Base-by-base conservation (phyloP, 768 basidiomycete genomes). In the Vishniacozyma victoriae region DNA sequence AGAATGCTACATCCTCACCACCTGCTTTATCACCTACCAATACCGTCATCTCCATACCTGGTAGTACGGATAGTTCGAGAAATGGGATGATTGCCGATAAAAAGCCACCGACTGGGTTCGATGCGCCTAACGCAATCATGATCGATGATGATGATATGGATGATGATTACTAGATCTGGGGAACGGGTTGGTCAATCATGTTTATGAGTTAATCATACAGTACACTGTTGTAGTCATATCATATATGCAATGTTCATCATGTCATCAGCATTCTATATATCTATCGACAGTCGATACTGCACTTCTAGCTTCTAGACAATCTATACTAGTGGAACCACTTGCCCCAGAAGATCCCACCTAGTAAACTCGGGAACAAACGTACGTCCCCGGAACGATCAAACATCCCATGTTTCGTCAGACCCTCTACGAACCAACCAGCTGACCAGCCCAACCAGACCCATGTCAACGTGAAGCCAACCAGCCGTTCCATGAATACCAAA, bases 381-480 rank as follows among this genome's bases (percentile, higher is more conserved):
- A n/a, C 37, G 25, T 20, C 43, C 26, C 36, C 50, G 38, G 29
- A 41, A 25, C 49, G 29, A 18, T 46, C 47, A 27, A 44, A 65
- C 44, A 50, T 19, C 5, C 60, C 60, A 9, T 49, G 18, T 39
- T 51, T 58, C 14, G 56, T 50, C 47, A 59, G 33, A 5, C 59
- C 62, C 15, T 59, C 49, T 1, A 67, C 64, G 24, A 59, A 63
- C 41, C 49, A 57, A 16, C 50, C 45, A 12, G 65, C 62, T 14
- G 59, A 55, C 57, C 55, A 61, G 0, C 65, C 65, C 12, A 67
- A 40, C 57, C 57, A 67, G 33, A 49, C 39, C 65, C 65, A 67
- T 7, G 60, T 62, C 54, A 47, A 55, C 2, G 54, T 46, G 39
- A 67, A 67, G 1, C 65, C 62, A 4, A 64, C 12, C 13, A 54